phyloP scores from a whole-genome alignment of 148 eudicot genomes.

The Vaccinium vitisidaea region DNA sequence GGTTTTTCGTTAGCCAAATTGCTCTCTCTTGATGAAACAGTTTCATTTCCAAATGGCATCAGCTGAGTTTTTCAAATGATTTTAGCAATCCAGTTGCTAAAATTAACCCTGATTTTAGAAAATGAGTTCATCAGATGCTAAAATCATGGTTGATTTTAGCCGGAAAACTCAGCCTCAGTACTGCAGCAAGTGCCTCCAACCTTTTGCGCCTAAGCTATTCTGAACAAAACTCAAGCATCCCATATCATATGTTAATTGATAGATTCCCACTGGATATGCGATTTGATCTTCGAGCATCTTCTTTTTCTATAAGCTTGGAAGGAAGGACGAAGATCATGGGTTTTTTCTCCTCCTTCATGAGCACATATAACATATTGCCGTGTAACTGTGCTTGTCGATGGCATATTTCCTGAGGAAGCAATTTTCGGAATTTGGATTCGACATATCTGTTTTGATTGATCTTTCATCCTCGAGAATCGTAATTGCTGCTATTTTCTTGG shows the following conservation, averaged over 20 bases:
- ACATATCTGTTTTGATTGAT: neutral
- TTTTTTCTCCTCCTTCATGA: slow-evolving; percentile 22
- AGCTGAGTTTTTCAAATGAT: slow-evolving; percentile 16
- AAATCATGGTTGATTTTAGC: too few species aligned
- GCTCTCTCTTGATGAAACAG: slow-evolving; percentile 93
- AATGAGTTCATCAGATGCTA: too few species aligned
- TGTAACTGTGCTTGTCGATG: slow-evolving; percentile 7
- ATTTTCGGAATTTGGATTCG: slow-evolving; percentile 2
- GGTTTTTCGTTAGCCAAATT: slow-evolving; percentile 90
- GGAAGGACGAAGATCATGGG: slow-evolving; percentile 7
- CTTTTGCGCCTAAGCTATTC: slow-evolving; percentile 70
- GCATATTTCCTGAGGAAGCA: slow-evolving; percentile 27
- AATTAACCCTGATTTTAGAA: too few species aligned
- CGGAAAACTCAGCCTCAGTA: slow-evolving; percentile 6
- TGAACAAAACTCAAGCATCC: slow-evolving; percentile 72
- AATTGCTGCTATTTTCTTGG: neutral
- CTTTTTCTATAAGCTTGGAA: neutral
- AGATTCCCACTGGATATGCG: slow-evolving; percentile 8
- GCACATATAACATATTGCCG: neutral
- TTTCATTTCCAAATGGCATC: slow-evolving; percentile 87
- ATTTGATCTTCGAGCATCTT: slow-evolving; percentile 3
- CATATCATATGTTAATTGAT: slow-evolving; percentile 21
- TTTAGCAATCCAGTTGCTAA: too few species aligned
- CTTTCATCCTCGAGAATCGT: neutral
- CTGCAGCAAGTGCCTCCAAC: slow-evolving; percentile 74